Percentiles rank a stretch among this genome's conserved stretches.
phyloP scores from a whole-genome alignment of 1,139 yeast genomes.

The Nematodospora anomalae region DNA sequence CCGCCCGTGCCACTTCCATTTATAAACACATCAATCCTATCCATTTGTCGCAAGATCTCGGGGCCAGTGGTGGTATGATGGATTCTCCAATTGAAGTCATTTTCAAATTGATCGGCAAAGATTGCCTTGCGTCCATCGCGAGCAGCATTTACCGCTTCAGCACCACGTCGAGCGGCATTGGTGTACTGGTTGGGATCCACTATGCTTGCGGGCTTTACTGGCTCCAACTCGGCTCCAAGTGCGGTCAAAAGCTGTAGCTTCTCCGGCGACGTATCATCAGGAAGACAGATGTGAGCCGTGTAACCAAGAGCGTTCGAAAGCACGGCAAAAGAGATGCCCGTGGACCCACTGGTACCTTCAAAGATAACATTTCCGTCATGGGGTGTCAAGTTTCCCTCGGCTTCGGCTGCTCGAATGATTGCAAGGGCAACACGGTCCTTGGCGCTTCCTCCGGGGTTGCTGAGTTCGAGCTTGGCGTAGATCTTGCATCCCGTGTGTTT shows the following conservation, averaged over 20 bases:
- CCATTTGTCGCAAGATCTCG: slow-evolving; percentile 74
- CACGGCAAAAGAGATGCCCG: slow-evolving; percentile 91
- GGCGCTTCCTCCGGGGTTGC: slow-evolving; percentile 94
- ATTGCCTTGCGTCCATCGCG: slow-evolving; percentile 52
- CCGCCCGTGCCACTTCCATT: slow-evolving; percentile 78
- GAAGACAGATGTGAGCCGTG: slow-evolving; percentile 87
- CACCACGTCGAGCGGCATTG: slow-evolving; percentile 75
- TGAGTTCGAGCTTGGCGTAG: slow-evolving; percentile 81
- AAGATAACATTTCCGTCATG: slow-evolving; percentile 62
- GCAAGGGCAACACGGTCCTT: slow-evolving; percentile 93
- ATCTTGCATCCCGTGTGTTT: slow-evolving; percentile 75
- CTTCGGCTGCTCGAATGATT: slow-evolving; percentile 70
- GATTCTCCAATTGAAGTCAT: slow-evolving; percentile 83
- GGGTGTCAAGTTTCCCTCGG: slow-evolving; percentile 56
- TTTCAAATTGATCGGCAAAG: slow-evolving; percentile 95
- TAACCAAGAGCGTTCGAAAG: slow-evolving; percentile 87
- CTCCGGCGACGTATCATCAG: slow-evolving; percentile 89
- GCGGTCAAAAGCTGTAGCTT: slow-evolving; percentile 68
- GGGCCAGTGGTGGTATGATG: slow-evolving; percentile 90
- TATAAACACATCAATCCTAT: slow-evolving; percentile 68
- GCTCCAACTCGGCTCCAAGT: slow-evolving; percentile 83
- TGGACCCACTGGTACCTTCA: slow-evolving; percentile 96
- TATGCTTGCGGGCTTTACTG: slow-evolving; percentile 91
- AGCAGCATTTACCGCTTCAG: slow-evolving; percentile 51
- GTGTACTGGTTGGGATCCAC: slow-evolving; percentile 94